These are phyloP conservation scores for Saksenaea oblongispora DNA, from an alignment of 371 early-diverging fungal species.

Conservation along the genomic window DNA sequence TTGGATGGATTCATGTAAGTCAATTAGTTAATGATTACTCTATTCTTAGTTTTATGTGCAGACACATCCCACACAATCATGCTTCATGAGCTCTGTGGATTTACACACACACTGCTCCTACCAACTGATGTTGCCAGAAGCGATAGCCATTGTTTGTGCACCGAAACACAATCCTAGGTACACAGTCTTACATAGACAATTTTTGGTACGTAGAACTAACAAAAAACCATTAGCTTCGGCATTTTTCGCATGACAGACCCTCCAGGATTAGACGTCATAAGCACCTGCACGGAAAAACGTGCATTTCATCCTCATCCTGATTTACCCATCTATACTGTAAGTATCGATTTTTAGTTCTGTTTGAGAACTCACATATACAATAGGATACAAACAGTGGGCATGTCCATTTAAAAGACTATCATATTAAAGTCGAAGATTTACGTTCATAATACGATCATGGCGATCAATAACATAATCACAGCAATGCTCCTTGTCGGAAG, in stretches of 20 bases:
- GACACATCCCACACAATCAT: constrained; percentile 93
- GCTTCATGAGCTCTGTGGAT: constrained; percentile 91
- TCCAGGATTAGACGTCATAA: constrained; percentile 81
- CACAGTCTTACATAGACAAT: constrained; percentile 1
- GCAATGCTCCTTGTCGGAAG: not conserved
- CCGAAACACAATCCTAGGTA: constrained; percentile 76
- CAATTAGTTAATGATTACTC: not conserved
- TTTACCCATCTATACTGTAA: constrained; percentile 65
- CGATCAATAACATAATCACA: not conserved
- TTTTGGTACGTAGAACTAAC: not conserved
- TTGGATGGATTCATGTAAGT: constrained; percentile 91
- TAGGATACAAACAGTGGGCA: constrained; percentile 56
- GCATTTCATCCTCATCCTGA: constrained; percentile 88
- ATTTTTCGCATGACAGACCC: constrained; percentile 90
- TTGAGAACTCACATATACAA: not conserved
- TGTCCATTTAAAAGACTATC: constrained; percentile 42
- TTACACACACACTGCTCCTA: constrained; percentile 93
- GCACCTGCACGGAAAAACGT: constrained; percentile 66
- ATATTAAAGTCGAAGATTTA: constrained; percentile 57
- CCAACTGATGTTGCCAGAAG: constrained; percentile 92
- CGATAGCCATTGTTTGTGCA: constrained; percentile 91
- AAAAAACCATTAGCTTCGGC: constrained; percentile 57
- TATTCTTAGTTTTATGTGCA: constrained; percentile 22
- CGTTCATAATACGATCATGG: constrained; percentile 27
- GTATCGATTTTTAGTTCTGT: not conserved